phyloP scores from a whole-genome alignment of 768 basidiomycete genomes.

The Gymnopilus dilepis region DNA sequence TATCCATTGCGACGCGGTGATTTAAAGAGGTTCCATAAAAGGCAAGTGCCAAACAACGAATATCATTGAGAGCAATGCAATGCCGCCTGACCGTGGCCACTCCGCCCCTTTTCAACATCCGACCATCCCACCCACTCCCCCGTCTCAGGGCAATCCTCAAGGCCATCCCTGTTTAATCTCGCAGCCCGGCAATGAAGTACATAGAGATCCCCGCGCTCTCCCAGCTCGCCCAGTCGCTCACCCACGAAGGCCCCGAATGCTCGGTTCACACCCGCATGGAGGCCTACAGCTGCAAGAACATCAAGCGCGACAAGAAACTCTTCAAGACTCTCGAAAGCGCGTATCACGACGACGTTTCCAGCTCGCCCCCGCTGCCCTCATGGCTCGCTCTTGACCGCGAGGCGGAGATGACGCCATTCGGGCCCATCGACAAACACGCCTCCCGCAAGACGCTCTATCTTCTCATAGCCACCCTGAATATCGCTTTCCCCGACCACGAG shows the following conservation, averaged over 20 bases:
- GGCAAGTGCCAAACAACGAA: conserved; percentile 22
- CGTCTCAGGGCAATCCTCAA: background rate
- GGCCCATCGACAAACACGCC: conserved; percentile 83
- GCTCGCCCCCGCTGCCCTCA: conserved; percentile 85
- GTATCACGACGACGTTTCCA: conserved; percentile 79
- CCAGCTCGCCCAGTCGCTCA: conserved; percentile 76
- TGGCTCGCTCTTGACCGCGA: conserved; percentile 76
- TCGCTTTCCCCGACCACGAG: conserved; percentile 97
- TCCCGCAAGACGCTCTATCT: conserved; percentile 94
- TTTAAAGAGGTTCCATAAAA: conserved; percentile 1
- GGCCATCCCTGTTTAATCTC: background rate
- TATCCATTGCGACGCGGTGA: too few relatives aligned
- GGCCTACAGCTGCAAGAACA: conserved; percentile 97
- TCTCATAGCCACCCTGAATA: conserved; percentile 95
- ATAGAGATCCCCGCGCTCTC: conserved; percentile 84
- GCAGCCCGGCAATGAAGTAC: conserved; percentile 72
- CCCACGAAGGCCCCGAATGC: conserved; percentile 87
- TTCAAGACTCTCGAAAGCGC: conserved; percentile 91
- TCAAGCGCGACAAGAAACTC: conserved; percentile 95
- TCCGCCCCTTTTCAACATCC: conserved; percentile 7
- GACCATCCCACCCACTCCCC: background rate
- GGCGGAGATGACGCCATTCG: conserved; percentile 85
- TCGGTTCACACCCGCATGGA: conserved; percentile 92
- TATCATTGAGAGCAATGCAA: background rate
- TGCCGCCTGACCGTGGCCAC: conserved; percentile 5